A percentile compares a stretch with the other conserved stretches of the same genome.
Conservation (phyloP, 129 eudicot species). For the Deinandra increscens region DNA sequence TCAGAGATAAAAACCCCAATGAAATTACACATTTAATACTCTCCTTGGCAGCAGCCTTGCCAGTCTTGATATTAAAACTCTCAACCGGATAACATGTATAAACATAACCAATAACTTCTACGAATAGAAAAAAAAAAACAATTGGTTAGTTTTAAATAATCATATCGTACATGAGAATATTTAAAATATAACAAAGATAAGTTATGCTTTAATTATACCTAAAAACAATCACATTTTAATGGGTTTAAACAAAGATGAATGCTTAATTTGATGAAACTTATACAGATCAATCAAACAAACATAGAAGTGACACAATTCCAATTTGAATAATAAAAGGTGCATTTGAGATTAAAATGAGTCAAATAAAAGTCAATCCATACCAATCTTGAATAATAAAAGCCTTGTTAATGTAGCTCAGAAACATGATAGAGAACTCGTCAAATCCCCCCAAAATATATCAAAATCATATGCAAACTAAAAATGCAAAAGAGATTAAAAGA, state of each 20-base stretch:
- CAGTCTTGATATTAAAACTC: too few species aligned
- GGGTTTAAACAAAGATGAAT: not conserved
- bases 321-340: not conserved
- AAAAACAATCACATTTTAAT: constrained; percentile 9
- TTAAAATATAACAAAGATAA: too few species aligned
- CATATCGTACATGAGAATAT: too few species aligned
- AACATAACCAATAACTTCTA: too few species aligned
- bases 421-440: not conserved
- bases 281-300: not conserved
- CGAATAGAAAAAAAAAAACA: too few species aligned
- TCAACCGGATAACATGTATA: too few species aligned
- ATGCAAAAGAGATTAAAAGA: not conserved
- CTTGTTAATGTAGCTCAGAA: not conserved
- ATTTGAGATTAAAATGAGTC: not conserved
- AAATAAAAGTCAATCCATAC: not conserved
- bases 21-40: not conserved
- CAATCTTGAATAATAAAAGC: not conserved
- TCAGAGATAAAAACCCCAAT: not conserved
- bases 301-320: not conserved
- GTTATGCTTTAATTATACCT: constrained; percentile 89
- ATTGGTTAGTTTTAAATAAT: too few species aligned
- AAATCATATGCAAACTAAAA: not conserved
- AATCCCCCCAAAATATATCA: not conserved
- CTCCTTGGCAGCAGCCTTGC: too few species aligned
- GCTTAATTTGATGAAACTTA: not conserved